Evolutionary conservation across 208 protist species (phyloP), one percentile per base, ranked within the genome.

Genomic region (Vickermania ingenoplastis): DNA sequence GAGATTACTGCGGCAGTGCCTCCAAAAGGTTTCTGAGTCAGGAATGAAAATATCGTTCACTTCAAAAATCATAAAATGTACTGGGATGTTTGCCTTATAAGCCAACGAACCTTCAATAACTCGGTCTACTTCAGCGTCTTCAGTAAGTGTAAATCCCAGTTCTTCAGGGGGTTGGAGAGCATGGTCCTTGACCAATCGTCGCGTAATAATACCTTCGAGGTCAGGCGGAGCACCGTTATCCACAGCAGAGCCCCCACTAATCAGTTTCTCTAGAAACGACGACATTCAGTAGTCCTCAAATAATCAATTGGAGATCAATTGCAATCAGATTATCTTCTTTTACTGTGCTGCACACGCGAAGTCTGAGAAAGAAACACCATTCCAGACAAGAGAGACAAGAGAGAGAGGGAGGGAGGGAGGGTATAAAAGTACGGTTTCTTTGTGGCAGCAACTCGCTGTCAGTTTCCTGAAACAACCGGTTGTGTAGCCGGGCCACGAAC

Each of bases 11-110:
- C 58, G 53, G 14, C 73, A 76, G 58, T 74, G 48, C 24, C 73
- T 63, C 11, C 71, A 41, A 64, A 92, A 89, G 30, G 85, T 69
- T 30, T 53, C 36, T 7, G 76, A 59, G 27, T 61, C 82, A 53
- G 81, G 80, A 25, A 92, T 71, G 73, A 83, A 90, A n/a, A 81
- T 63, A 25, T 77, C 72, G 55, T 92, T 92, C 2, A 89, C 77
- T 24, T 81, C 67, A 60, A 78, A 82, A 55, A 92, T 73, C 69
- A 92, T 86, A 53, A 67, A 88, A 7, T 83, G 63, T 2, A 59
- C 41, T 0, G 70, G 78, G 52, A 92, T 75, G 61, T 92, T 86
- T 0, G 86, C 73, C 26, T 61, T 68, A 14, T 69, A 69, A 2
- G 82, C 79, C 25, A 73, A 65, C 3, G 86, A 86, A 22, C 61